Base-by-base conservation (phyloP, 1,139 yeast genomes). In the Lodderomyces parapsilosis region DNA sequence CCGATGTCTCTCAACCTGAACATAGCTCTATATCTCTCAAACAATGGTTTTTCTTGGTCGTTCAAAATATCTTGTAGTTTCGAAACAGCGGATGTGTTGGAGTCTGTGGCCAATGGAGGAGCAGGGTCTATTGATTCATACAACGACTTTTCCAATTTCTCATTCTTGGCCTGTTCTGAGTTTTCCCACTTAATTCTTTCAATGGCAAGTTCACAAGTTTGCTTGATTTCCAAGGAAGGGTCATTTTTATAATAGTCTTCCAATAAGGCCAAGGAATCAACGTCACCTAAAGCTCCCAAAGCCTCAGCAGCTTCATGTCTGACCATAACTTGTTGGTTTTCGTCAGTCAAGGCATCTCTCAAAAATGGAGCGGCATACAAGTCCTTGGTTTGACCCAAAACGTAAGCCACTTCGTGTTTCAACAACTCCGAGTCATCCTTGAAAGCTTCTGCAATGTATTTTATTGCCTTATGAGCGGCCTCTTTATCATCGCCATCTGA, bases 241-340 rank as follows among this genome's bases (percentile, higher is more conserved):
- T 93, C 98, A 42, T 83, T 78, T 49, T 70, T 65, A 54, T 65
- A 73, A 64, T 84, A 89, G 41, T 81, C 71, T 50, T 79, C 68
- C 52, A 94, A 77, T 42, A 90, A 65, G 0, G 70, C 78, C 46
- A 93, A 65, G n/a, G 96, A 86, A 4, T 80, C 84, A 40, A 68
- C 66, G 63, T 90, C 96, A 39, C 96, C 96, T 44, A 94, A 73
- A 31, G 99, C 99, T 47, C 99, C 99, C 45, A 94, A 76, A 25
- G 98, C 99, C 67, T 94, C 99, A 10, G 99, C 99, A 17, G 99
- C 99, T 66, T 94, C 99, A 63, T 94, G 99, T 65, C 99, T 86
- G 30, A 94, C 99, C 98, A 94, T 94, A 47, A 87, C 74, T 61
- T 86, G 93, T 68, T 94, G 98, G 46, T 71, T 68, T 40, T 71